phyloP scores from a whole-genome alignment of 805 yeast genomes.

The Kurtzmaniella fragi region DNA sequence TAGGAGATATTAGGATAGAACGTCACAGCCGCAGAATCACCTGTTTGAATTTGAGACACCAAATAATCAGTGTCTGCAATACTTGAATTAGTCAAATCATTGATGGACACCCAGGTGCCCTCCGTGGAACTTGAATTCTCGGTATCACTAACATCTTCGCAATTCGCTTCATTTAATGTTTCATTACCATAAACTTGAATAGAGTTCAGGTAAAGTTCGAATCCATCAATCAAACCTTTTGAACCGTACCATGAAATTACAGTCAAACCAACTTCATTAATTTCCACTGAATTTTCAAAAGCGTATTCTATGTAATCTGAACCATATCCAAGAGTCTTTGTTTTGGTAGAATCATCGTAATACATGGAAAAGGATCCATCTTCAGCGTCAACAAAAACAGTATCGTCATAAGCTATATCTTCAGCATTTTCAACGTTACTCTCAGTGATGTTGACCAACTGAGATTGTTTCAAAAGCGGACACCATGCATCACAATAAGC shows the following conservation, averaged over 20 bases:
- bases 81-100: slow-evolving; percentile 15
- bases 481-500: slow-evolving; percentile 84
- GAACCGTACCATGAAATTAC: slow-evolving; percentile 65
- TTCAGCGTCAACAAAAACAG: slow-evolving; percentile 25
- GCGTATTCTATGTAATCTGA: slow-evolving; percentile 73
- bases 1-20: slow-evolving; percentile 66
- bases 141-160: slow-evolving; percentile 31
- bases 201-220: slow-evolving; percentile 62
- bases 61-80: slow-evolving; percentile 27
- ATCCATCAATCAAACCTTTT: slow-evolving; percentile 64
- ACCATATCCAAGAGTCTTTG: slow-evolving; percentile 39
- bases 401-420: slow-evolving; percentile 24
- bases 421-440: slow-evolving; percentile 18
- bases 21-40: slow-evolving; percentile 34
- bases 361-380: slow-evolving; percentile 33
- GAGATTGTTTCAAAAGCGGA: slow-evolving; percentile 50
- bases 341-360: slow-evolving; percentile 26
- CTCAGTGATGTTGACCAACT: slow-evolving; percentile 25
- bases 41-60: slow-evolving; percentile 19
- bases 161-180: slow-evolving; percentile 61
- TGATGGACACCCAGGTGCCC: slow-evolving; percentile 28
- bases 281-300: slow-evolving; percentile 62
- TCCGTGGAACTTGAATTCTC: slow-evolving; percentile 20
- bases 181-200: slow-evolving; percentile 70
- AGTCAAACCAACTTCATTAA: slow-evolving; percentile 58